These are phyloP conservation scores for Breynia disticha DNA, from an alignment of 441 rosid species.

Conservation along the genomic window DNA sequence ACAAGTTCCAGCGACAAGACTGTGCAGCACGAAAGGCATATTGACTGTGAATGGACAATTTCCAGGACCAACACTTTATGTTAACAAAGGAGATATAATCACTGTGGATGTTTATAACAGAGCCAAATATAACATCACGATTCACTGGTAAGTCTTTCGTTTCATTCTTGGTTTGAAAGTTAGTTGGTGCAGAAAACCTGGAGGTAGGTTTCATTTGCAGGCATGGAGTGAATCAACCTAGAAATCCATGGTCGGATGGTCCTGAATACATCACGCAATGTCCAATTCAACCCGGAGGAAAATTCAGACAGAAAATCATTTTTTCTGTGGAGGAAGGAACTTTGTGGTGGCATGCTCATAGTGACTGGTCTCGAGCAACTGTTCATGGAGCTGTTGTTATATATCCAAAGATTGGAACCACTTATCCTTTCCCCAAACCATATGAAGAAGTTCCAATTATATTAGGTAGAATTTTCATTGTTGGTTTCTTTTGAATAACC, in stretches of 20 bases:
- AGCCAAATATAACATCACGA: conserved; percentile 36
- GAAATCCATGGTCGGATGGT: conserved; percentile 66
- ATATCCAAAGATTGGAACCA: conserved; percentile 17
- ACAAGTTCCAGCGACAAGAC: conserved; percentile 33
- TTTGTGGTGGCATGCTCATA: conserved; percentile 72
- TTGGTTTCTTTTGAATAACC: too few relatives aligned
- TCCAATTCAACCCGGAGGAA: conserved; percentile 41
- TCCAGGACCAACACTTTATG: conserved; percentile 45
- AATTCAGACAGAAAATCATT: conserved; percentile 31
- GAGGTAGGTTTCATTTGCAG: conserved; percentile 13
- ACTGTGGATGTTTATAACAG: conserved; percentile 33
- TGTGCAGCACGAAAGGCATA: conserved; percentile 43
- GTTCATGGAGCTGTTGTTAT: conserved; percentile 47
- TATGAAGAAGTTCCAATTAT: conserved; percentile 25
- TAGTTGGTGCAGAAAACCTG: too few relatives aligned
- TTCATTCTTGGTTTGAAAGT: too few relatives aligned
- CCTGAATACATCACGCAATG: conserved; percentile 54
- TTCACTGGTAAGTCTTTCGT: conserved; percentile 35
- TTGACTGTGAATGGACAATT: conserved; percentile 46
- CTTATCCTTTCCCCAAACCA: conserved; percentile 41
- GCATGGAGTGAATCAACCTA: conserved; percentile 62
- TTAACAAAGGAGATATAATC: conserved; percentile 33
- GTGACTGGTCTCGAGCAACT: conserved; percentile 47
- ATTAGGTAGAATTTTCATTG: conserved; percentile 11
- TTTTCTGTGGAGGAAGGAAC: conserved; percentile 49